Evolutionary conservation across 805 yeast species (phyloP), one percentile per base, ranked within the genome.

Genomic region (Yarrowia deformans): DNA sequence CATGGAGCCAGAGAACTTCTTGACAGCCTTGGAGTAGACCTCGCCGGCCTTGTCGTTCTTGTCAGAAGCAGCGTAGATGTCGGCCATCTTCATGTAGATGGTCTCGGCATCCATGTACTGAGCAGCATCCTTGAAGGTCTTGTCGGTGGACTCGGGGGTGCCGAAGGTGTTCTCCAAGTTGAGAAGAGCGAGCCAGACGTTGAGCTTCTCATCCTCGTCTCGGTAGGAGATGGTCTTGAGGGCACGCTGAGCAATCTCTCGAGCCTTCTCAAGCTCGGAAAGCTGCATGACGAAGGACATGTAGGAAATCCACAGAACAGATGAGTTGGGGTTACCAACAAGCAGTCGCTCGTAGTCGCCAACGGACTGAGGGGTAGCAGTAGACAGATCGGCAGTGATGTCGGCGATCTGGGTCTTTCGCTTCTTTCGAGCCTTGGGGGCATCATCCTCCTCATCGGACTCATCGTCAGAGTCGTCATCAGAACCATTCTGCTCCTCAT

Each of bases 201-300:
- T 95, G 80, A 93, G 79, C 79, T 93, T 91, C 78, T 95, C 98
- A 74, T 87, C 89, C 79, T 95, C 98, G 75, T 93, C 97, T 75
- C 97, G 87, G 80, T 88, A 91, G 74, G 86, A 88, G 73, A 95
- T 96, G 7, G 95, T 89, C 81, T 91, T 91, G 76, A 95, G 84
- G 2, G 98, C 99, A 72, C 99, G 87, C 74, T 89, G 90, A 55
- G 91, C 98, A 74, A 95, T 87, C 77, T 91, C 97, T 74, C 99
- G 87, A 10, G 98, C 97, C 79, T 91, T 92, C 46, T 94, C 98
- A 70, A 93, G 82, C 79, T 95, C 99, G 81, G 97, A 90, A 72
- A 94, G 83, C 79, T 93, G 97, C 72, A 95, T 84, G 79, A 93
- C 97, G 89, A 94, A 95, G 4, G 98, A 93, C 97, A 95, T 95